Evolutionary conservation across 2,329 filamentous ascomycete genomes (phyloP), one percentile per base, ranked within the genome.

Genomic region (Beauveria sp.): DNA sequence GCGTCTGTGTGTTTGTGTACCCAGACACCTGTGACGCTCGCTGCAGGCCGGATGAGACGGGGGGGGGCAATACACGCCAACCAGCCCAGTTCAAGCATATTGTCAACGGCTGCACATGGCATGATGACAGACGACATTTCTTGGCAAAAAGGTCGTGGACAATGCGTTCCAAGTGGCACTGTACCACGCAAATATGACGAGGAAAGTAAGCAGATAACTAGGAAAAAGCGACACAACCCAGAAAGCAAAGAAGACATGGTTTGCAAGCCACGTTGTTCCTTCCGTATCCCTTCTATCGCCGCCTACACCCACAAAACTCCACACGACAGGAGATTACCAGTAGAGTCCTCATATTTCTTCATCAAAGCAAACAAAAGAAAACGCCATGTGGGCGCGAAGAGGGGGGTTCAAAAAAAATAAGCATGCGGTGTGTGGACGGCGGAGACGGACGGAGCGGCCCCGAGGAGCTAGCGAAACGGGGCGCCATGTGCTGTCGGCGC

Each of bases 391-490:
- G 51, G 20, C 12, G 51, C 20, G 3, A 31, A 12, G 9, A 3
- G 3, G 10, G 26, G 52, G 14, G 40, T 14, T 55, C 48, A 51
- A 28, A 51, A 51, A 34, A 31, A 31, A 31, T 51, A 51, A 34
- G 26, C 48, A 14, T 22, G 22, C 20, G 20, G 12, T 28, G 34
- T 5, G 20, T 43, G 38, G 38, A 46, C 5, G 50, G 53, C 53
- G 18, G 53, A 56, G 40, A 56, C 42, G 51, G 53, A 34, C 53
- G 53, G 53, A 26, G 53, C 53, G 53, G 40, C 24, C 52, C 52
- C 34, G 52, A 55, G 9, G 8, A 34, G 14, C 8, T 43, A 46
- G 53, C 18, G 26, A 12, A 20, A 31, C 26, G 40, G 40, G 53
- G 53, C 53, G 53, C 53, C 53, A 56, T 56, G 40, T 56, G 34